Evolutionary conservation across 2,329 filamentous ascomycete species (phyloP).

Genomic region (Aphanocladium album): DNA sequence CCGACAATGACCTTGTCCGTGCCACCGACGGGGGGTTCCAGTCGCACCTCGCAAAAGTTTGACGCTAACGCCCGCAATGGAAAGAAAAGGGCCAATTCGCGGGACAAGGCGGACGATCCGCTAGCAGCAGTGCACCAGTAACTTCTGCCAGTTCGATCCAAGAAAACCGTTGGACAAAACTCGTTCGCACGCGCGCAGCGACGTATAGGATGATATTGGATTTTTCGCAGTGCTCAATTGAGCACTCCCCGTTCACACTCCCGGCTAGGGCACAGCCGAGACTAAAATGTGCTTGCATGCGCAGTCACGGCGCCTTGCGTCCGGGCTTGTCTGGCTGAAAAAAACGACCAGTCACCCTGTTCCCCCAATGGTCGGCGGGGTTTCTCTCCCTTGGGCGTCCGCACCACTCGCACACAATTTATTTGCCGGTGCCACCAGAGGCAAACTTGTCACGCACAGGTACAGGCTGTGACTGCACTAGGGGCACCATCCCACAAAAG

Average conservation of each 20-base stretch:
- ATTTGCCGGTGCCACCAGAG: not conserved
- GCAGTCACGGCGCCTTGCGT: not conserved
- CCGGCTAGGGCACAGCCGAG: constrained; percentile 1
- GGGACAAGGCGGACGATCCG: not conserved
- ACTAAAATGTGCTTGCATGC: not conserved
- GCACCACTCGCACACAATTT: not conserved
- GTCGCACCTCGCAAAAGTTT: not conserved
- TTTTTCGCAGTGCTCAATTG: not conserved
- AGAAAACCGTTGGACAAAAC: not conserved
- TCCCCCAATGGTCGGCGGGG: not conserved
- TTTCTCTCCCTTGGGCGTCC: not conserved
- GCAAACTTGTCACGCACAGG: too few species aligned
- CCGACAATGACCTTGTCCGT: not conserved
- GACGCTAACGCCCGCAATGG: not conserved
- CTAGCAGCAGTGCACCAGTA: not conserved
- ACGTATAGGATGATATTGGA: not conserved
- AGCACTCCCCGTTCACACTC: not conserved
- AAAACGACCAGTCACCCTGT: not conserved
- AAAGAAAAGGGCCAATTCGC: not conserved
- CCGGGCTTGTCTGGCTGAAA: not conserved
- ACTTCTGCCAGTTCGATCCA: not conserved
- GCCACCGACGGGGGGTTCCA: not conserved
- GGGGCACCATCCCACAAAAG: too few species aligned
- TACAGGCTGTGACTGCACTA: too few species aligned
- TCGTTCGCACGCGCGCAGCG: not conserved